Conservation (phyloP, 2,329 filamentous ascomycete species). For the Ambrosiella xylebori region DNA sequence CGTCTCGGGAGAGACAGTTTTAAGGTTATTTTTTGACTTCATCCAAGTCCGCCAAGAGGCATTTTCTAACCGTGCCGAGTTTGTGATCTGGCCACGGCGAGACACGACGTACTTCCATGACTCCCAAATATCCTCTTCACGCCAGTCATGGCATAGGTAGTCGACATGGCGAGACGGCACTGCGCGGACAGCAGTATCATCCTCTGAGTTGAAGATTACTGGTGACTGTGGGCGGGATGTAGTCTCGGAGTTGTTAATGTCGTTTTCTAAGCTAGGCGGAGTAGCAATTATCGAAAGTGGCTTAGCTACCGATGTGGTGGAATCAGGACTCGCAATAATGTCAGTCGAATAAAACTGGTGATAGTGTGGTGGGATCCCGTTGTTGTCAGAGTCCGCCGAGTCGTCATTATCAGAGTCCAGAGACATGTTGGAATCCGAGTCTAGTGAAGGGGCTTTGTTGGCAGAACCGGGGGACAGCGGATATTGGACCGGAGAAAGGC, state of each 20-base stretch:
- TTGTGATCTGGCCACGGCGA: slow-evolving; percentile 60
- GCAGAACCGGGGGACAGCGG: background rate
- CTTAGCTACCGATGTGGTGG: slow-evolving; percentile 24
- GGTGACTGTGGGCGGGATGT: slow-evolving; percentile 42
- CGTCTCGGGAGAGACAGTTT: slow-evolving; percentile 76
- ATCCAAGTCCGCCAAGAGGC: slow-evolving; percentile 96
- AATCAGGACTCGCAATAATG: slow-evolving; percentile 33
- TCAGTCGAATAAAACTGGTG: slow-evolving; percentile 30
- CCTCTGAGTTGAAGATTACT: slow-evolving; percentile 34
- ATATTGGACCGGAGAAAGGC: background rate
- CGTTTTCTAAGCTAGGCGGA: slow-evolving; percentile 15
- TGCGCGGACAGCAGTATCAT: slow-evolving; percentile 58
- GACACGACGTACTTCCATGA: slow-evolving; percentile 90
- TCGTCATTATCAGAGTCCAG: slow-evolving; percentile 40
- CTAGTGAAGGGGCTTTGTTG: slow-evolving; percentile 14
- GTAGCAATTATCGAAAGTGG: background rate
- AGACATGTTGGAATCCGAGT: slow-evolving; percentile 38
- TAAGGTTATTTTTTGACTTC: slow-evolving; percentile 73
- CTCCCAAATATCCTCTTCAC: slow-evolving; percentile 90
- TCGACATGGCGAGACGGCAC: slow-evolving; percentile 82
- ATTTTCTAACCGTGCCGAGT: slow-evolving; percentile 74
- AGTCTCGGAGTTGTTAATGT: slow-evolving; percentile 32
- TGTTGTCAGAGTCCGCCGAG: slow-evolving; percentile 22
- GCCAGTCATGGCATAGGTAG: slow-evolving; percentile 85
- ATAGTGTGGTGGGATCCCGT: slow-evolving; percentile 29